These are phyloP conservation scores for Sphagnurus paluster DNA, from an alignment of 1,284 basidiomycete species.

Conservation along the genomic window DNA sequence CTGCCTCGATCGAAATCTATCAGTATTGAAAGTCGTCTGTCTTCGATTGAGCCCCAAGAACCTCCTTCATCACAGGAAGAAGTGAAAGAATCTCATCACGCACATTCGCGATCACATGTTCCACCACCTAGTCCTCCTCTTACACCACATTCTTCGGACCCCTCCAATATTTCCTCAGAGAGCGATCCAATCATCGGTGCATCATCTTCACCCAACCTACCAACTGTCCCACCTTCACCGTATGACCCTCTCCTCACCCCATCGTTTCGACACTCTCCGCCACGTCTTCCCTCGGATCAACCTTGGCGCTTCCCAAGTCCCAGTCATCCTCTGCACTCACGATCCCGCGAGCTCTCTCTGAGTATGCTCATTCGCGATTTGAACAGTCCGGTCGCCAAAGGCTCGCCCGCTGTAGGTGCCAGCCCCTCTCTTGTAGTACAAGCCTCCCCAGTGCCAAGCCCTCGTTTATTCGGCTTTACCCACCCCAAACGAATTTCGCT, in stretches of 20 bases:
- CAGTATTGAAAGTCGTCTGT: too few species aligned
- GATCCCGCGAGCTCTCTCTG: constrained; percentile 61
- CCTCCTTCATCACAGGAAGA: constrained; percentile 17
- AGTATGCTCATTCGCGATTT: constrained; percentile 50
- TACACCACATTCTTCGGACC: constrained; percentile 37
- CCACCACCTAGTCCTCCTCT: constrained; percentile 36
- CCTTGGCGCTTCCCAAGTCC: constrained; percentile 77
- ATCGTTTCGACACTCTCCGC: constrained; percentile 72
- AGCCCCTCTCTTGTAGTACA: constrained; percentile 27
- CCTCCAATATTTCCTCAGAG: constrained; percentile 23
- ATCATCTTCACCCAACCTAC: constrained; percentile 26
- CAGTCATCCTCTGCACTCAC: constrained; percentile 66
- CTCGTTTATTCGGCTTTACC: constrained; percentile 20
- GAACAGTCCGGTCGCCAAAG: constrained; percentile 36
- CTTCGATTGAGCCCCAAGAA: too few species aligned
- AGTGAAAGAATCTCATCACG: constrained; percentile 9
- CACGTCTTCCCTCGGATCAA: constrained; percentile 66
- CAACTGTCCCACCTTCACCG: constrained; percentile 59
- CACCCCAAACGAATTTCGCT: constrained; percentile 20
- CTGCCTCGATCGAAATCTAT: constrained; percentile 19
- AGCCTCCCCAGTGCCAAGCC: constrained; percentile 25
- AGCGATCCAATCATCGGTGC: constrained; percentile 24
- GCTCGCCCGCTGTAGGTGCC: constrained; percentile 19
- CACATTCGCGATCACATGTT: constrained; percentile 20
- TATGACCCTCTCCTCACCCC: constrained; percentile 72